Conservation (phyloP, 164 flowering plant species). For the Platanus orientalis region DNA sequence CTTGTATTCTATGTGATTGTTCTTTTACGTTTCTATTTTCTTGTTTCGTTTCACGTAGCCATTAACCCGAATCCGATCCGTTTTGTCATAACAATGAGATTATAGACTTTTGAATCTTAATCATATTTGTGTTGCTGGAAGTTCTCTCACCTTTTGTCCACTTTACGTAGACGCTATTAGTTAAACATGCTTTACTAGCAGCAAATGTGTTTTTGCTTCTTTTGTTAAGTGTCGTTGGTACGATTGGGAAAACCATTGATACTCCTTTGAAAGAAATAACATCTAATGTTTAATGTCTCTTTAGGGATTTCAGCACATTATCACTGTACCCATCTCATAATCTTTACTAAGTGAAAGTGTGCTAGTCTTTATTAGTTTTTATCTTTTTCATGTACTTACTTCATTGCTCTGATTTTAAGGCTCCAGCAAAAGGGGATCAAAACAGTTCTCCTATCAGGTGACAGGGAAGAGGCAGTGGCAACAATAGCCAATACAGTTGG, state of each 20-base stretch:
- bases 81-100: too few species aligned
- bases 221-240: neutral
- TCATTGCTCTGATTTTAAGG: constrained; percentile 32
- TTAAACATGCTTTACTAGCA: too few species aligned
- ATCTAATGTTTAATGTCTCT: neutral
- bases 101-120: too few species aligned
- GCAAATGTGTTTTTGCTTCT: neutral
- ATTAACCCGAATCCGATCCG: too few species aligned
- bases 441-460: constrained; percentile 81
- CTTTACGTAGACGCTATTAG: too few species aligned
- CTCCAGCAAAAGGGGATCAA: constrained; percentile 71
- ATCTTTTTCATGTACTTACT: constrained; percentile 6
- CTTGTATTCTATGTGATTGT: too few species aligned
- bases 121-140: too few species aligned
- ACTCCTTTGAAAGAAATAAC: neutral
- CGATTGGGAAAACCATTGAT: neutral
- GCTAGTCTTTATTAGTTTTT: neutral
- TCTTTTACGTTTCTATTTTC: too few species aligned
- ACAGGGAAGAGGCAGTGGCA: constrained; percentile 99
- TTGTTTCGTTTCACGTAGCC: too few species aligned
- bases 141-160: too few species aligned
- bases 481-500: constrained; percentile 71
- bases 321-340: neutral
- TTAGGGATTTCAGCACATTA: neutral
- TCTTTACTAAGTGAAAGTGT: neutral